Percentiles rank a stretch among this genome's conserved stretches.
phyloP scores from a whole-genome alignment of 108 stramenopile species.

The Aurantiochytrium sp. region DNA sequence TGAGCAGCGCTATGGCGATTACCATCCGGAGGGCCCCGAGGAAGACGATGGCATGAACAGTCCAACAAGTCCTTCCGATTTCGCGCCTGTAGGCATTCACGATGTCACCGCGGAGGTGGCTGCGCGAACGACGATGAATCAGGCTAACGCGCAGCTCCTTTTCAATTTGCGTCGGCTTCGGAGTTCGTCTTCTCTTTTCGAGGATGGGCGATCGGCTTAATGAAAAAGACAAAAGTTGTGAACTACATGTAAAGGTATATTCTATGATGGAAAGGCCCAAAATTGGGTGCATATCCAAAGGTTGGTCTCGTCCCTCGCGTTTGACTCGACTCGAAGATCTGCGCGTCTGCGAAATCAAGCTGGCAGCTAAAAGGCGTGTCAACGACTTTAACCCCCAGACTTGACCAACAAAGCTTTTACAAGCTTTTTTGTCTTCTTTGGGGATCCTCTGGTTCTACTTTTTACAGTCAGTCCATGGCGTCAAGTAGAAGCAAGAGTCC shows the following conservation, averaged over 20 bases:
- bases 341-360: neutral
- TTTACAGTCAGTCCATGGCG: neutral
- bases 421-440: neutral
- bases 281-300: neutral
- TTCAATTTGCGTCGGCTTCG: neutral
- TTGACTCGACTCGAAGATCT: no score
- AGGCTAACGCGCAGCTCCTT: neutral
- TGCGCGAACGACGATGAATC: neutral
- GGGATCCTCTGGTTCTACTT: neutral
- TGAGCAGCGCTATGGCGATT: neutral
- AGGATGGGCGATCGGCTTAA: neutral
- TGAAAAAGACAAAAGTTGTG: neutral
- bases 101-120: neutral
- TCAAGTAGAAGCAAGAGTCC: neutral
- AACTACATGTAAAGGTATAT: neutral
- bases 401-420: neutral
- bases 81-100: neutral
- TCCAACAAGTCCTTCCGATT: neutral
- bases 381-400: neutral
- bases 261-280: neutral
- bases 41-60: neutral
- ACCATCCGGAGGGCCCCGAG: neutral
- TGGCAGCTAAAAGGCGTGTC: neutral
- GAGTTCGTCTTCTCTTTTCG: neutral
- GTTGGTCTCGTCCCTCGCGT: neutral